Conservation (phyloP, 352 stramenopile genomes). For the Phytophthora fragariae region DNA sequence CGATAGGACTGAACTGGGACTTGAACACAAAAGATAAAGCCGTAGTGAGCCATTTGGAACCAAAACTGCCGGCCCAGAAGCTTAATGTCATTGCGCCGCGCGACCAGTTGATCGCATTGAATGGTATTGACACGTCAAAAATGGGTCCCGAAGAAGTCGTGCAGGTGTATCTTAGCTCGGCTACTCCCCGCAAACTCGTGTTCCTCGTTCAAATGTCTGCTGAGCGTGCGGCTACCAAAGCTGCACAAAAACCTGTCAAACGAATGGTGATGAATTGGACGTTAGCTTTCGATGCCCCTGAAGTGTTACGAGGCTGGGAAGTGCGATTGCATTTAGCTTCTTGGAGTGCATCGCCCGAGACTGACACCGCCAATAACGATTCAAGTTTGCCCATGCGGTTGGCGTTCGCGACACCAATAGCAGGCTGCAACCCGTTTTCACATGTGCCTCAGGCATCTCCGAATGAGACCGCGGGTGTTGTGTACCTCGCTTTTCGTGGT, state of each 20-base stretch:
- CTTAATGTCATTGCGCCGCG: slow-evolving; percentile 57
- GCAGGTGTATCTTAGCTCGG: slow-evolving; percentile 51
- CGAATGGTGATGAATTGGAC: slow-evolving; percentile 61
- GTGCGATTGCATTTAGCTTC: slow-evolving; percentile 62
- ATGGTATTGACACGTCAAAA: slow-evolving; percentile 66
- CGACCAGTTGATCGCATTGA: slow-evolving; percentile 73
- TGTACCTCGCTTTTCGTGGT: slow-evolving; percentile 64
- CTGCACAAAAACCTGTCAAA: slow-evolving; percentile 12
- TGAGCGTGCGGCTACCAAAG: slow-evolving; percentile 31
- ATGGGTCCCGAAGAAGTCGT: slow-evolving; percentile 67
- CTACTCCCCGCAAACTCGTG: slow-evolving; percentile 58
- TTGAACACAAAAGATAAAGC: slow-evolving; percentile 55
- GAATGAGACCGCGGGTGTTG: slow-evolving; percentile 17
- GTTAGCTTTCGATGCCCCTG: slow-evolving; percentile 51
- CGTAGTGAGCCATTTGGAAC: slow-evolving; percentile 68
- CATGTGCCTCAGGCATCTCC: slow-evolving; percentile 10
- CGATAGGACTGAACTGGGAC: slow-evolving; percentile 81
- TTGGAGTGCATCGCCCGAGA: slow-evolving; percentile 58
- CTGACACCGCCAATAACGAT: slow-evolving; percentile 17
- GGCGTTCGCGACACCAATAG: slow-evolving; percentile 45
- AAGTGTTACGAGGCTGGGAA: slow-evolving; percentile 58
- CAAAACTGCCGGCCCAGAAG: slow-evolving; percentile 51
- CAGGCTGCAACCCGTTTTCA: slow-evolving; percentile 44
- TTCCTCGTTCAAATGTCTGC: slow-evolving; percentile 51
- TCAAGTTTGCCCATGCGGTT: slow-evolving; percentile 36